Conservation (phyloP, 345 rosid species). For the Jatropha curcas region DNA sequence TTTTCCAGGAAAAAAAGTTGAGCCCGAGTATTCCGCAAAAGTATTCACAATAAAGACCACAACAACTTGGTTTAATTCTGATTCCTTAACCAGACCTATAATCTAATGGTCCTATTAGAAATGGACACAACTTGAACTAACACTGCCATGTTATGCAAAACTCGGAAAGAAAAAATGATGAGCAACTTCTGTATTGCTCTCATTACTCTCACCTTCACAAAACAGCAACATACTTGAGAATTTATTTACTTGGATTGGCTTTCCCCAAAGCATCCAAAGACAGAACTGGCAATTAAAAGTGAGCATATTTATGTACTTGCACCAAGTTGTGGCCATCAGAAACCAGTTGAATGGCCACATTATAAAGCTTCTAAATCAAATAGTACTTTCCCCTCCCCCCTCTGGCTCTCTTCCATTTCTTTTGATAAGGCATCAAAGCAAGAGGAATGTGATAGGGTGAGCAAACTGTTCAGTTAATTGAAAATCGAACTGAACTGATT, state of each 20-base stretch:
- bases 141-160: background rate
- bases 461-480: background rate
- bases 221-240: background rate
- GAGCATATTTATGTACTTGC: no score
- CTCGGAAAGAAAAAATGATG: background rate
- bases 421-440: background rate
- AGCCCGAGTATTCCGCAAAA: no score
- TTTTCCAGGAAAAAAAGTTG: background rate
- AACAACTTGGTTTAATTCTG: no score
- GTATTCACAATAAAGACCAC: no score
- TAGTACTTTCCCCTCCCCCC: no score
- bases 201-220: background rate
- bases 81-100: background rate
- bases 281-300: background rate
- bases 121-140: background rate
- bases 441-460: background rate
- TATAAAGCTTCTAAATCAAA: background rate
- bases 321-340: background rate
- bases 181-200: background rate
- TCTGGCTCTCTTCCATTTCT: background rate
- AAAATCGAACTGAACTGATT: no score
- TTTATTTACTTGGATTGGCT: background rate
- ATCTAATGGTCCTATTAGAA: background rate
- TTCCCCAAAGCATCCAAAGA: background rate
- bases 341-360: background rate